phyloP scores from a whole-genome alignment of 768 basidiomycete species.

The Floccularia luteovirens region DNA sequence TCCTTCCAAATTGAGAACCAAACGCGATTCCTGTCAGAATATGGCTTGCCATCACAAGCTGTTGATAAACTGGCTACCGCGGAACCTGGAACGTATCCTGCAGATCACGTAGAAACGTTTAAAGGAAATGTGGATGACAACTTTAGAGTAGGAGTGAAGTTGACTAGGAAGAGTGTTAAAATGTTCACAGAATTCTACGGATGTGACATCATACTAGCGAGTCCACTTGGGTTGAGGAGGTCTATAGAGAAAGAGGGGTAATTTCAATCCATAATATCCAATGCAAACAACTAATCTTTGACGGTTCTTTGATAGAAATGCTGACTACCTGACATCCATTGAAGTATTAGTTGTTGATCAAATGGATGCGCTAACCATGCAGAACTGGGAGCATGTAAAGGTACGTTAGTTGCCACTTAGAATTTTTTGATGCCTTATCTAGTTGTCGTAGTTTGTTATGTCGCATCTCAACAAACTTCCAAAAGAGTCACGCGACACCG shows the following conservation, averaged over 20 bases:
- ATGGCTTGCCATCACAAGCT: conserved; percentile 70
- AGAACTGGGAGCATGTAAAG: conserved; percentile 98
- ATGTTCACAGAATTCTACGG: conserved; percentile 88
- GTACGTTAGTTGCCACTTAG: conserved; percentile 28
- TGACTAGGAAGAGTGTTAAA: conserved; percentile 89
- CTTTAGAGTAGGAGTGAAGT: conserved; percentile 86
- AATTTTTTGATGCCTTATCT: background rate
- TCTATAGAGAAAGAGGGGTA: conserved; percentile 93
- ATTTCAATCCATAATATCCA: conserved; percentile 14
- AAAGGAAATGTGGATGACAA: conserved; percentile 96
- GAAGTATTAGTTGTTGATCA: conserved; percentile 91
- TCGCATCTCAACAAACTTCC: conserved; percentile 83
- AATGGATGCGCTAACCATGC: conserved; percentile 90
- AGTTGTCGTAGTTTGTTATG: conserved; percentile 62
- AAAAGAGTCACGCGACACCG: conserved; percentile 87
- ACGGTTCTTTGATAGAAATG: conserved; percentile 38
- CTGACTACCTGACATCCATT: conserved; percentile 90
- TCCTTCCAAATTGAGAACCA: conserved; percentile 85
- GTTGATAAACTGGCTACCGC: conserved; percentile 75
- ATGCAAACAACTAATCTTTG: background rate
- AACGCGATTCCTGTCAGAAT: conserved; percentile 75
- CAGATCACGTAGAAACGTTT: conserved; percentile 90
- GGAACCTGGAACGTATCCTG: conserved; percentile 70
- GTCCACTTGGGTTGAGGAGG: conserved; percentile 86
- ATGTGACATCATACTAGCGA: conserved; percentile 88